A percentile compares a stretch with the other conserved stretches of the same genome.
phyloP scores from a whole-genome alignment of 345 rosid genomes.

The Bretschneidera sinensis region DNA sequence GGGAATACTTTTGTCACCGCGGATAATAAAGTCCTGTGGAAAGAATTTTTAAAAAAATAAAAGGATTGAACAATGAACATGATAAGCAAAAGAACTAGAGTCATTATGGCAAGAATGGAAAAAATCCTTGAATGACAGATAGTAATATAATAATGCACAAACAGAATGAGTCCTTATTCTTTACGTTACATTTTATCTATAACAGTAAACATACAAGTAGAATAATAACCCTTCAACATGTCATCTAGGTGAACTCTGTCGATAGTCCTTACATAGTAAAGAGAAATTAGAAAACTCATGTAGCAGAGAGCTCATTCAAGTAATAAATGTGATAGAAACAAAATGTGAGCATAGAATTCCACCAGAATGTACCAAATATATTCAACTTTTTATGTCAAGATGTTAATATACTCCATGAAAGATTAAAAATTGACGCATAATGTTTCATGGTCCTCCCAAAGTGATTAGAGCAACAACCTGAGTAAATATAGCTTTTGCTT shows the following conservation, averaged over 20 bases:
- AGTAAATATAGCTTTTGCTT: constrained; percentile 85
- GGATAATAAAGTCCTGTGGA: constrained; percentile 75
- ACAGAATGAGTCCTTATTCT: background rate
- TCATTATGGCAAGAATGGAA: background rate
- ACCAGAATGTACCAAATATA: background rate
- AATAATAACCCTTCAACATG: background rate
- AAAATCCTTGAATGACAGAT: background rate
- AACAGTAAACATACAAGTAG: background rate
- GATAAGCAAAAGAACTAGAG: background rate
- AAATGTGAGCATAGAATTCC: background rate
- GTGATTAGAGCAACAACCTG: constrained; percentile 45
- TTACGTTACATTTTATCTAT: too few species aligned
- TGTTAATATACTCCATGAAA: background rate
- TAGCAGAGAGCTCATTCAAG: background rate
- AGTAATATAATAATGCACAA: background rate
- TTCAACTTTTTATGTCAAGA: background rate
- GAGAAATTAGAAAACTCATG: background rate
- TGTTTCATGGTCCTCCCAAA: background rate
- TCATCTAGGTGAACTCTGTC: background rate
- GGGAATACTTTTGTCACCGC: constrained; percentile 80
- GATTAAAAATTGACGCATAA: background rate
- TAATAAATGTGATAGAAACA: background rate
- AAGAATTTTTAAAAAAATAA: constrained; percentile 1
- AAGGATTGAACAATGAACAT: constrained; percentile 8
- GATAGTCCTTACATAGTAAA: background rate